phyloP scores from a whole-genome alignment of 192 early-diverging fungal species.

The Entomortierella chlamydospora region DNA sequence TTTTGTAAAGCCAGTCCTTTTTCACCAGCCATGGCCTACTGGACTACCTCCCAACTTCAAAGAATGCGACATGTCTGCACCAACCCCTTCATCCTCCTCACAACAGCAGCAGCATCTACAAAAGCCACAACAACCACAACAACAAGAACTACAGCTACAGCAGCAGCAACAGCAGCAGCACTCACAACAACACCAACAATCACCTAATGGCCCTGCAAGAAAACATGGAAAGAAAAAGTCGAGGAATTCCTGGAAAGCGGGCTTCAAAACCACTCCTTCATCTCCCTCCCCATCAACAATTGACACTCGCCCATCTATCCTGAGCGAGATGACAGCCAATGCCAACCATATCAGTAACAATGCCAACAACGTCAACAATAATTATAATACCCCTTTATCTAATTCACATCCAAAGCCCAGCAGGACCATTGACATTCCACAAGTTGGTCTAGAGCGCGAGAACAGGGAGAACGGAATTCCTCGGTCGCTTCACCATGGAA shows the following conservation, averaged over 20 bases:
- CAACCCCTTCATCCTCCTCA: too few species aligned
- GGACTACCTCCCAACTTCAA: too few species aligned
- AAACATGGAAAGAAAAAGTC: constrained; percentile 52
- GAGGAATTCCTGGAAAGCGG: constrained; percentile 50
- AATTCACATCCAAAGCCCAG: not conserved
- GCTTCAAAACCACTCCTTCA: constrained; percentile 43
- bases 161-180: constrained; percentile 2
- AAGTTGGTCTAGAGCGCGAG: not conserved
- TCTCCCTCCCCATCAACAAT: constrained; percentile 26
- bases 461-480: not conserved
- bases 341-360: not conserved
- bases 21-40: too few species aligned
- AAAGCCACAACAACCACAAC: not conserved
- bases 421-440: not conserved
- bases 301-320: constrained; percentile 10
- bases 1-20: too few species aligned
- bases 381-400: not conserved
- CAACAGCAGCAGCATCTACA: not conserved
- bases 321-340: constrained; percentile 6
- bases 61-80: too few species aligned
- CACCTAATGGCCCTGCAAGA: constrained; percentile 16
- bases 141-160: too few species aligned
- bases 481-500: not conserved
- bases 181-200: constrained; percentile 2
- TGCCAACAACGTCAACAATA: not conserved